phyloP scores from a whole-genome alignment of 1,139 yeast species.

The Sugiyamaella paludigena region DNA sequence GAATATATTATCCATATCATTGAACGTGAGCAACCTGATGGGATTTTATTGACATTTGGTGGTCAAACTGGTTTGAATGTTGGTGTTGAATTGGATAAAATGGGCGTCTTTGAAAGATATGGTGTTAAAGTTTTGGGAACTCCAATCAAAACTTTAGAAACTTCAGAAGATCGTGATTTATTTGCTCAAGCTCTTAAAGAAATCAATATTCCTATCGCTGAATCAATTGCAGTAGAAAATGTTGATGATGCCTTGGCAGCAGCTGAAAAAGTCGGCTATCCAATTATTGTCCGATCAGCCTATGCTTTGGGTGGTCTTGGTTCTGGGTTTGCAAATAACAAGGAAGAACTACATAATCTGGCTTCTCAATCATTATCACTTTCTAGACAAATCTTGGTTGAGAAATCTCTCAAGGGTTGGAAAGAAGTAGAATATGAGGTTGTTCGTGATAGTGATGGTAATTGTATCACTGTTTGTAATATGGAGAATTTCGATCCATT shows the following conservation, averaged over 20 bases:
- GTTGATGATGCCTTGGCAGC: conserved; percentile 91
- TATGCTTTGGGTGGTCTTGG: conserved; percentile 98
- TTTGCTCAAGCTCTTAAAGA: conserved; percentile 93
- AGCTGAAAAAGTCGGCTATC: conserved; percentile 85
- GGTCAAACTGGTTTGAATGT: conserved; percentile 98
- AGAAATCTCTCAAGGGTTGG: conserved; percentile 97
- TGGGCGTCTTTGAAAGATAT: conserved; percentile 89
- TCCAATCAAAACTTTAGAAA: conserved; percentile 89
- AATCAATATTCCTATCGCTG: conserved; percentile 92
- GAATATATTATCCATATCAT: conserved; percentile 92
- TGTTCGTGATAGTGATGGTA: conserved; percentile 92
- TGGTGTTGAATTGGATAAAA: conserved; percentile 88
- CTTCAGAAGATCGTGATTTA: conserved; percentile 96
- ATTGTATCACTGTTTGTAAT: conserved; percentile 98
- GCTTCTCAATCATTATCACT: conserved; percentile 85
- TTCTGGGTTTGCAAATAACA: conserved; percentile 90
- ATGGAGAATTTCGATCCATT: conserved; percentile 99
- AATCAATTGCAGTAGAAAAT: conserved; percentile 89
- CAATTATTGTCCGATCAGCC: conserved; percentile 96
- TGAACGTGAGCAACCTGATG: conserved; percentile 95
- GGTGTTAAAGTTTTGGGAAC: conserved; percentile 95
- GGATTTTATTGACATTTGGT: conserved; percentile 91
- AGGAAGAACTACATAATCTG: conserved; percentile 76
- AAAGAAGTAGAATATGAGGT: conserved; percentile 98
- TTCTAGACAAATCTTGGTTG: conserved; percentile 94